These are phyloP conservation scores for Globisporangium barbulae DNA, from an alignment of 352 stramenopile species.

Conservation along the genomic window DNA sequence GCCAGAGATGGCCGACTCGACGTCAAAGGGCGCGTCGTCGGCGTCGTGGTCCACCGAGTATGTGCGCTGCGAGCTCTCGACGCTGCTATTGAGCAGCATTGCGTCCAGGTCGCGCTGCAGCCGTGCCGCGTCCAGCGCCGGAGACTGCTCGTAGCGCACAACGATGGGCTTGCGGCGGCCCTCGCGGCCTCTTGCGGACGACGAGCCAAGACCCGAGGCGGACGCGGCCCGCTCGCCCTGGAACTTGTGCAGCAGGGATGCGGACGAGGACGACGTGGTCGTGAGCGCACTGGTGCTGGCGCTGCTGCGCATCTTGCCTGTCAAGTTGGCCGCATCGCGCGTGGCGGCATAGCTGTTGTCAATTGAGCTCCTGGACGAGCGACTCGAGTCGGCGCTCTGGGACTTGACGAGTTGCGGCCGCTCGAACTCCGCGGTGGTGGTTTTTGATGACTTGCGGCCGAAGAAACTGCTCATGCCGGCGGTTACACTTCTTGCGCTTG, in stretches of 20 bases:
- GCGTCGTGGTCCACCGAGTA: conserved; percentile 14
- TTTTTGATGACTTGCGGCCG: conserved; percentile 13
- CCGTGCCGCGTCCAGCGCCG: background rate
- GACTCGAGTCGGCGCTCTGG: conserved; percentile 10
- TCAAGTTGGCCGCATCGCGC: background rate
- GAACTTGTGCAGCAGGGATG: conserved; percentile 7
- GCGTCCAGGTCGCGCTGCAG: conserved; percentile 7
- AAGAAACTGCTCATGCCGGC: conserved; percentile 13
- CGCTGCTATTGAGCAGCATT: conserved; percentile 1
- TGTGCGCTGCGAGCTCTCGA: conserved; percentile 9
- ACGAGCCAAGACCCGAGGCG: background rate
- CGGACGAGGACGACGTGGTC: background rate
- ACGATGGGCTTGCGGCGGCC: conserved; percentile 32
- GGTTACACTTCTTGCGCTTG: conserved; percentile 1
- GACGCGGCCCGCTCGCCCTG: background rate
- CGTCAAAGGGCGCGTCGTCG: conserved; percentile 16
- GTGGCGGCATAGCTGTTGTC: background rate
- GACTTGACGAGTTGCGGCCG: conserved; percentile 7
- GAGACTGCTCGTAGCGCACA: conserved; percentile 27
- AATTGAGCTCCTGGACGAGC: conserved; percentile 3
- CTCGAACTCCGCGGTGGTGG: background rate
- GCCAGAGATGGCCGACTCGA: conserved; percentile 21
- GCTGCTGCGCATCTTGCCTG: conserved; percentile 1
- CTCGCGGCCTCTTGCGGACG: conserved; percentile 17
- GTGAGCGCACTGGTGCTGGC: background rate